Conservation (phyloP, 2,329 filamentous ascomycete species). For the Colletotrichum liaoningense region DNA sequence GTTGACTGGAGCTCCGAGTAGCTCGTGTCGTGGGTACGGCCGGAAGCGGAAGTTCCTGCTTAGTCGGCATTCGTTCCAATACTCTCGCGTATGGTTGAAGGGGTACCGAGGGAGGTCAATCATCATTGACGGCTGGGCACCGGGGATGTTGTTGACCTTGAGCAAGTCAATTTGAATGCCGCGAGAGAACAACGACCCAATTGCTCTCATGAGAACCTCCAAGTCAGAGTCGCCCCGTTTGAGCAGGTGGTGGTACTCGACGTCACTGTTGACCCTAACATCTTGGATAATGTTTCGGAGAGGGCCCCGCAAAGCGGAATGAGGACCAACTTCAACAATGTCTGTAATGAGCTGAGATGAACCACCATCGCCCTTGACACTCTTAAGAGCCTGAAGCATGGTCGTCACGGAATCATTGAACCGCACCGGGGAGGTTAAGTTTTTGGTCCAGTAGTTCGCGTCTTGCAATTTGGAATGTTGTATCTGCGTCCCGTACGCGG, state of each 20-base stretch:
- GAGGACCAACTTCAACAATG: slow-evolving; percentile 24
- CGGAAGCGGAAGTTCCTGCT: slow-evolving; percentile 31
- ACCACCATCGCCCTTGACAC: slow-evolving; percentile 27
- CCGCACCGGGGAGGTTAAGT: slow-evolving; percentile 8
- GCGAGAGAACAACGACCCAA: neutral
- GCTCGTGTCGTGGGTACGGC: slow-evolving; percentile 27
- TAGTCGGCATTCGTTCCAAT: slow-evolving; percentile 22
- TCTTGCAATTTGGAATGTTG: neutral
- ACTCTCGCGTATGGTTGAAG: slow-evolving; percentile 32
- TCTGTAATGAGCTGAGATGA: neutral
- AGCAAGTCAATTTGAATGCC: neutral
- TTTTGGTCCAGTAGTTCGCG: slow-evolving; percentile 5
- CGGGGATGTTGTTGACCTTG: slow-evolving; percentile 51
- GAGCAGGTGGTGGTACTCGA: slow-evolving; percentile 3
- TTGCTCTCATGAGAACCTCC: neutral
- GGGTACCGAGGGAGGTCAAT: slow-evolving; percentile 34
- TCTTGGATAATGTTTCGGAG: slow-evolving; percentile 18
- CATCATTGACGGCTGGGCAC: slow-evolving; percentile 10
- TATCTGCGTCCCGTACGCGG: neutral
- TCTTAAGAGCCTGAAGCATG: slow-evolving; percentile 36
- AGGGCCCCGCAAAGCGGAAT: slow-evolving; percentile 14
- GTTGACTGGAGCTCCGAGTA: slow-evolving; percentile 25
- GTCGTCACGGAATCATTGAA: slow-evolving; percentile 4
- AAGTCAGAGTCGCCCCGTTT: neutral
- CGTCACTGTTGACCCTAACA: slow-evolving; percentile 41